Percentiles rank a stretch among this genome's conserved stretches.
Conservation (phyloP, 2,329 filamentous ascomycete species). For the Venturia effusa region DNA sequence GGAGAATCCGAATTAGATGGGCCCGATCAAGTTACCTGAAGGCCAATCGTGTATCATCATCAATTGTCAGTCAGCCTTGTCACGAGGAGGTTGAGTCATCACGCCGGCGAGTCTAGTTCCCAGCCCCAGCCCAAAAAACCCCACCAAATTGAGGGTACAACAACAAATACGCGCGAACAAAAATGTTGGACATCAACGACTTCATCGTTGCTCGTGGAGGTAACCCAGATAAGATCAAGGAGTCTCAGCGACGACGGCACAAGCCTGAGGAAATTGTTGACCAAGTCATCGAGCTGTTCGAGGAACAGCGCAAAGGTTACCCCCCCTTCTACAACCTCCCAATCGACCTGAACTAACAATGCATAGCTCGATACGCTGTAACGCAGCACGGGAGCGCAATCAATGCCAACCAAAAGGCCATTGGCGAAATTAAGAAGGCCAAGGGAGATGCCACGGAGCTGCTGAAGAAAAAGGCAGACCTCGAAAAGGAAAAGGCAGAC, state of each 20-base stretch:
- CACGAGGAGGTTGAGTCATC: neutral
- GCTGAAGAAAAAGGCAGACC: constrained; percentile 62
- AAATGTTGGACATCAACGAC: constrained; percentile 37
- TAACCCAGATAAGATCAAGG: constrained; percentile 81
- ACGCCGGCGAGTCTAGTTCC: neutral
- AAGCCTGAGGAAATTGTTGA: constrained; percentile 78
- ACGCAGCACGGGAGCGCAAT: constrained; percentile 75
- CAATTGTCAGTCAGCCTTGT: neutral
- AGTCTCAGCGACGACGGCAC: constrained; percentile 75
- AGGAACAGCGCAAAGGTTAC: constrained; percentile 59
- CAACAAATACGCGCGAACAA: constrained; percentile 1
- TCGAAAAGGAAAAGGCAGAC: constrained; percentile 74
- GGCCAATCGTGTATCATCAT: neutral
- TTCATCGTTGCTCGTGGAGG: constrained; percentile 70
- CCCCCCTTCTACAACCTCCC: neutral
- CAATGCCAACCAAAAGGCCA: constrained; percentile 82
- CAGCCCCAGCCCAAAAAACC: neutral
- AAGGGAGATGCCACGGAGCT: constrained; percentile 82
- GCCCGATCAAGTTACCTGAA: neutral
- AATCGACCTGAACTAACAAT: neutral
- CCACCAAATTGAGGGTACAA: neutral
- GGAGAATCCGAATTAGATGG: neutral
- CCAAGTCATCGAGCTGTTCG: constrained; percentile 76
- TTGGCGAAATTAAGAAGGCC: constrained; percentile 84
- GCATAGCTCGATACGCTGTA: constrained; percentile 58